Base-by-base conservation (phyloP, 345 rosid genomes). In the Lepidium aucheri region DNA sequence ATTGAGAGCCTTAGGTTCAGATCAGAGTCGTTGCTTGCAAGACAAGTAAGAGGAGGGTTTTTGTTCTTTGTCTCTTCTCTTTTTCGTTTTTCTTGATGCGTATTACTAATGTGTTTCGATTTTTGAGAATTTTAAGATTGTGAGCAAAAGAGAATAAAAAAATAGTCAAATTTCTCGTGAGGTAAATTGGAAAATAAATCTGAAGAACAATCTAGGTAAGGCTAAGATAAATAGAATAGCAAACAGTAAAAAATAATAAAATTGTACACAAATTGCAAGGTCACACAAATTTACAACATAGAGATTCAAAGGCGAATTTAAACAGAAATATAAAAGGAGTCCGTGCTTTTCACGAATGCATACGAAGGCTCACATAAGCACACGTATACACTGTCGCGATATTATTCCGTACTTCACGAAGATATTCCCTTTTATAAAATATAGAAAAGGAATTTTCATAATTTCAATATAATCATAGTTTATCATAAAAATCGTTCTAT, bases 371-470 rank as follows among this genome's bases (percentile, higher is more conserved):
- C 15, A 15, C 4, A 12, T 35, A 36, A 35, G 57, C 62, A 44
- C 68, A 70, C 74, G 68, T 22, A n/a, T n/a, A 35, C 60, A 13
- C 45, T 51, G 20, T 42, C 18, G 45, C 14, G 10, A 68, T 14
- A 41, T 41, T 26, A 30, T 60, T 60, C 42, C 69, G 35, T 53
- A 63, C 69, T 16, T 42, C 63, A 63, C 63, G 43, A n/a, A 63
- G 2, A 63, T 15, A 55, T 45, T 52, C 60, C 59, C 51, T 26
- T 24, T 1, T 2, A 20, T 11, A 28, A n/a, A 40, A 51, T 34
- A 4, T 7, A 47, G n/a, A 7, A 28, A 38, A 8, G 14, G 3
- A 14, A 5, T 34, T 62, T 9, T 17, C 43, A 28, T 1, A 22
- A 33, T 34, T 45, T 46, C 35, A 36, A 9, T 28, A 33, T 16